These are phyloP conservation scores for Nigrospora osmanthi DNA, from an alignment of 2,329 filamentous ascomycete genomes.

Conservation along the genomic window DNA sequence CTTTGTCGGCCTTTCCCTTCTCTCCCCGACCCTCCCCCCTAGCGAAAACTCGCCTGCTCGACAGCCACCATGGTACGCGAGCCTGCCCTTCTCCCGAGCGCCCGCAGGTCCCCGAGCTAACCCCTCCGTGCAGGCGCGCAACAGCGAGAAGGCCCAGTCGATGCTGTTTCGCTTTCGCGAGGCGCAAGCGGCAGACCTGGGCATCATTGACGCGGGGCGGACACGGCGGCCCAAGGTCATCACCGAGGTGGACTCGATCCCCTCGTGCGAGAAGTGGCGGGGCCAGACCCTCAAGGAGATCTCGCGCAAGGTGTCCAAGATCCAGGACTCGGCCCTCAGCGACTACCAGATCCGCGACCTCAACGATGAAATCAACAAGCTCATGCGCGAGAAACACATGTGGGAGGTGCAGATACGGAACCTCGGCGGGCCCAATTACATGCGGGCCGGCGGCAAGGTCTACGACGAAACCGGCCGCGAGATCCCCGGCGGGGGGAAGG, in stretches of 20 bases:
- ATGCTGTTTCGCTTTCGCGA: conserved; percentile 99
- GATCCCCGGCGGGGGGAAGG: conserved; percentile 70
- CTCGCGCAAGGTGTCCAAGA: conserved; percentile 90
- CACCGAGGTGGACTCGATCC: conserved; percentile 76
- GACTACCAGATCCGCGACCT: conserved; percentile 97
- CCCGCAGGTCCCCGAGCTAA: conserved; percentile 1
- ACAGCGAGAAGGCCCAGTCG: conserved; percentile 97
- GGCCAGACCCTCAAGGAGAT: conserved; percentile 97
- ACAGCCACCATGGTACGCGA: background rate
- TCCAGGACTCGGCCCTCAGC: conserved; percentile 84
- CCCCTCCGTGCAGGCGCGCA: conserved; percentile 61
- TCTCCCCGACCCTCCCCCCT: background rate
- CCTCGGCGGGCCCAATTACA: conserved; percentile 95
- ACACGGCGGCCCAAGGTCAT: conserved; percentile 87
- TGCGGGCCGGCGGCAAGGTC: conserved; percentile 62
- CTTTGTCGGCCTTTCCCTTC: background rate
- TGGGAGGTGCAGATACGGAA: conserved; percentile 98
- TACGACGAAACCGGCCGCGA: conserved; percentile 69
- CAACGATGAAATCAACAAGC: conserved; percentile 98
- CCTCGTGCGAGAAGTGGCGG: conserved; percentile 92
- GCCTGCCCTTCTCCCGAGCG: background rate
- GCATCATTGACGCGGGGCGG: conserved; percentile 88
- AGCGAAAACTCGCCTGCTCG: background rate
- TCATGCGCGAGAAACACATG: conserved; percentile 98
- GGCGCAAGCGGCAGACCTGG: conserved; percentile 89